phyloP scores from a whole-genome alignment of 331 rosid species.

The Rhamnella rubrinervis region DNA sequence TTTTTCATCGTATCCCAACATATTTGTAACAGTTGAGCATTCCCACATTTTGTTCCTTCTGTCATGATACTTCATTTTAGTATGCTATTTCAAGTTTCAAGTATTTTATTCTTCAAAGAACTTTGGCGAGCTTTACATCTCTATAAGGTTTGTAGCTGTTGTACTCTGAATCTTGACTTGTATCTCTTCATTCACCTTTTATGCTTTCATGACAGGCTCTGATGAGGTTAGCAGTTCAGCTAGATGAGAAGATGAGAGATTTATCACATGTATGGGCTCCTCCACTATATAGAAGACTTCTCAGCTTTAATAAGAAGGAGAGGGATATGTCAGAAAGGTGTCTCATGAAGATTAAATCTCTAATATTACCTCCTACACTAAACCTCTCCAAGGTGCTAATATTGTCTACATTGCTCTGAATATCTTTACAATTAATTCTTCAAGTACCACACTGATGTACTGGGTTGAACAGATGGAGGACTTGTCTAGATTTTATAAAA shows the following conservation, averaged over 20 bases:
- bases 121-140: neutral
- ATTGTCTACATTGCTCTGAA: neutral
- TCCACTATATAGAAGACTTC: slow-evolving; percentile 75
- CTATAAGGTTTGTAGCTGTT: neutral
- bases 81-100: neutral
- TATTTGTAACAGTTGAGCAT: neutral
- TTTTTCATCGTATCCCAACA: neutral
- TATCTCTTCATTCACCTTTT: slow-evolving; percentile 11
- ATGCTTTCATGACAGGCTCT: slow-evolving; percentile 52
- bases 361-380: slow-evolving; percentile 63
- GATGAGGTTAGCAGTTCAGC: slow-evolving; percentile 50
- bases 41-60: neutral
- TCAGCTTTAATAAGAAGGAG: slow-evolving; percentile 76
- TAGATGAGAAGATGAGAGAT: slow-evolving; percentile 58
- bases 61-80: neutral
- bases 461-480: no score
- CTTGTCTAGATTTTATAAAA: no score
- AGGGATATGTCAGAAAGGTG: slow-evolving; percentile 84
- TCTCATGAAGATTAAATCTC: slow-evolving; percentile 57
- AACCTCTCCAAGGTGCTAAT: slow-evolving; percentile 67
- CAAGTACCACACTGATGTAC: neutral
- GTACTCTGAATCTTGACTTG: neutral
- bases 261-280: slow-evolving; percentile 79
- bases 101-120: neutral
- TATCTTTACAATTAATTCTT: neutral